These are phyloP conservation scores for Spergularia marina DNA, from an alignment of 148 eudicot species.

Conservation along the genomic window DNA sequence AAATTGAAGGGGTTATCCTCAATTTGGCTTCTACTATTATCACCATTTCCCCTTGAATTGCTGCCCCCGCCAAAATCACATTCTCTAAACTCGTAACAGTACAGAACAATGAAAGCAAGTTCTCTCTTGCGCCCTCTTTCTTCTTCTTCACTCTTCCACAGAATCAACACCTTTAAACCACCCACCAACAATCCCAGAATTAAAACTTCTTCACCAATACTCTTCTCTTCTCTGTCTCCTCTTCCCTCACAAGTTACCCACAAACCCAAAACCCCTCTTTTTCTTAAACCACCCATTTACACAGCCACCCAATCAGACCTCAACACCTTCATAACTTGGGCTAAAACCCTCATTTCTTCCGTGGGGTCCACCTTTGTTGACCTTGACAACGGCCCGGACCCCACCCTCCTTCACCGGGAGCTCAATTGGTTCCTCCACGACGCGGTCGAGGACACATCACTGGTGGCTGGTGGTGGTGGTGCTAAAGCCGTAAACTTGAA, in stretches of 20 bases:
- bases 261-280: constrained; percentile 64
- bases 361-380: constrained; percentile 46
- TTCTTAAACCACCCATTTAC: constrained; percentile 60
- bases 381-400: constrained; percentile 60
- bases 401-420: constrained; percentile 56
- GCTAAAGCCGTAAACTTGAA: constrained; percentile 32
- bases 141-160: neutral
- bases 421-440: constrained; percentile 85
- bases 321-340: constrained; percentile 63
- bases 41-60: too few species aligned
- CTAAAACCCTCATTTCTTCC: constrained; percentile 53
- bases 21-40: too few species aligned
- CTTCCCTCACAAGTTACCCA: constrained; percentile 23
- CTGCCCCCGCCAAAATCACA: neutral
- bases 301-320: constrained; percentile 52
- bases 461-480: constrained; percentile 30
- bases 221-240: neutral
- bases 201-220: neutral
- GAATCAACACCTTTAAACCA: neutral
- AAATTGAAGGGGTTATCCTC: too few species aligned
- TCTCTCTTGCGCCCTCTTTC: neutral
- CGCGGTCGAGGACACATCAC: constrained; percentile 44
- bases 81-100: neutral
- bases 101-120: neutral
- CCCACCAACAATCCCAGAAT: neutral